These are phyloP conservation scores for Saccharomycopsis olivae DNA, from an alignment of 805 yeast species.

Conservation along the genomic window DNA sequence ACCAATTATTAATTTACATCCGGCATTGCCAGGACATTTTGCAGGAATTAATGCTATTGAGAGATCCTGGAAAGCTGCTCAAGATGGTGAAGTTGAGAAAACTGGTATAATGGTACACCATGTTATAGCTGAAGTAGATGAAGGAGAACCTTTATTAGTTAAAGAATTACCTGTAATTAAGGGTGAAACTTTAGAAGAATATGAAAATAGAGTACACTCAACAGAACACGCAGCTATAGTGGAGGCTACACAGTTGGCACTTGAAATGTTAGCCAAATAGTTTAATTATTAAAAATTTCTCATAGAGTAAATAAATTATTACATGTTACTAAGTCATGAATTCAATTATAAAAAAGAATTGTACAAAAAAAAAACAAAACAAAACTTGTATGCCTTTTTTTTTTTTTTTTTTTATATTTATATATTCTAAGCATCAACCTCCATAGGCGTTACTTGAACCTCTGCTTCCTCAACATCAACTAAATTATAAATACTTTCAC, in stretches of 20 bases:
- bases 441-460: slow-evolving; percentile 32
- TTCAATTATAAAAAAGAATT: no score
- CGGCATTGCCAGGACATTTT: slow-evolving; percentile 94
- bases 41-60: slow-evolving; percentile 97
- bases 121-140: slow-evolving; percentile 93
- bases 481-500: slow-evolving; percentile 46
- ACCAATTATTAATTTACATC: slow-evolving; percentile 88
- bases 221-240: slow-evolving; percentile 89
- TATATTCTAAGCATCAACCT: slow-evolving; percentile 31
- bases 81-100: slow-evolving; percentile 57
- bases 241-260: slow-evolving; percentile 68
- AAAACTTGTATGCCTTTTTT: no score
- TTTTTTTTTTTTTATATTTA: not conserved
- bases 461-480: slow-evolving; percentile 55
- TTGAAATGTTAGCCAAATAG: slow-evolving; percentile 23
- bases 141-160: slow-evolving; percentile 82
- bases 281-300: no score
- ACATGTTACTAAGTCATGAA: no score
- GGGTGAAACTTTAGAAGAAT: slow-evolving; percentile 68
- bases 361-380: no score
- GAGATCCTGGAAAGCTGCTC: slow-evolving; percentile 93
- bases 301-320: no score
- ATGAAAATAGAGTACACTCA: slow-evolving; percentile 73
- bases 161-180: slow-evolving; percentile 61
- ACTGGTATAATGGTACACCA: slow-evolving; percentile 97